Percentiles rank a stretch among this genome's conserved stretches.
phyloP scores from a whole-genome alignment of 2,329 filamentous ascomycete species.

The Chaetomiaceae sp. region DNA sequence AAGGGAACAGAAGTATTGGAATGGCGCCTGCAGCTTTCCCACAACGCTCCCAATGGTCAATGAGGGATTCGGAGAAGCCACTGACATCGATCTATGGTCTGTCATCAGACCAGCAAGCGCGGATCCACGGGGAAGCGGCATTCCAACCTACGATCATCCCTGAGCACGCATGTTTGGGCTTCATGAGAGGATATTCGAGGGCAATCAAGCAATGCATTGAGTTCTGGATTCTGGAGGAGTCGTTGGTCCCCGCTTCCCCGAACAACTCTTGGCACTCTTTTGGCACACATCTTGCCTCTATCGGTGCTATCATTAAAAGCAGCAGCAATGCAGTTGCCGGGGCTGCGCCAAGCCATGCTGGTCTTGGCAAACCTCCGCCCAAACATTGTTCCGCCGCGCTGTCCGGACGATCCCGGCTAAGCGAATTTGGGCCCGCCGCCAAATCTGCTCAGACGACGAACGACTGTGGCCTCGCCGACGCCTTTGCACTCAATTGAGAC shows the following conservation, averaged over 20 bases:
- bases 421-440: slow-evolving; percentile 28
- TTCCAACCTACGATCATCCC: background rate
- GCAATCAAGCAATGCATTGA: no score
- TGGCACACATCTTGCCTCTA: no score
- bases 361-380: slow-evolving; percentile 11
- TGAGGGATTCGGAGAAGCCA: slow-evolving; percentile 4
- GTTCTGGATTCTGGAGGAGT: no score
- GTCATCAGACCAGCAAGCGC: background rate
- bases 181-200: no score
- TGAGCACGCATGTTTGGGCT: no score
- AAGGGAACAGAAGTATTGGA: background rate
- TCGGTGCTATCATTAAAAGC: no score
- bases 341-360: background rate
- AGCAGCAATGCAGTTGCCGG: background rate
- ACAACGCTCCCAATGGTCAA: background rate
- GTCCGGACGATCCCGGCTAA: slow-evolving; percentile 24
- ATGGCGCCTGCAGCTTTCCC: background rate
- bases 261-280: no score
- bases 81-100: background rate
- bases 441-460: slow-evolving; percentile 45
- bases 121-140: background rate
- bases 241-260: no score
- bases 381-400: slow-evolving; percentile 22
- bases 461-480: slow-evolving; percentile 39
- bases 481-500: slow-evolving; percentile 44